Percentiles rank a stretch among this genome's conserved stretches.
phyloP scores from a whole-genome alignment of 202 grass and related monocot genomes.

The Digitaria exilis region DNA sequence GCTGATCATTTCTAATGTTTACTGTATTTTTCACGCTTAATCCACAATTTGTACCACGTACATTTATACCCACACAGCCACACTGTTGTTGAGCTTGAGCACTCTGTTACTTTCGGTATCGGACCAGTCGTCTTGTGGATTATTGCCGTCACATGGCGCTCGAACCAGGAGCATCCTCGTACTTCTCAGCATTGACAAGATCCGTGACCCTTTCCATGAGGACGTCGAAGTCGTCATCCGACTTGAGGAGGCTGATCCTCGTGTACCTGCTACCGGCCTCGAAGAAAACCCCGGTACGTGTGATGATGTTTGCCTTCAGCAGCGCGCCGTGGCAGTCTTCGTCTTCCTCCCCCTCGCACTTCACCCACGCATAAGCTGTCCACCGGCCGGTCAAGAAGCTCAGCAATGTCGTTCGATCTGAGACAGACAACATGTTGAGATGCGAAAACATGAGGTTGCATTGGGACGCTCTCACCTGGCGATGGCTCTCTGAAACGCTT shows the following conservation, averaged over 20 bases:
- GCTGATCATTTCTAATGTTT: neutral
- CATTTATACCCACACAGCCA: no score
- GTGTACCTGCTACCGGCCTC: constrained; percentile 47
- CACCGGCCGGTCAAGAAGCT: neutral
- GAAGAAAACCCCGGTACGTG: neutral
- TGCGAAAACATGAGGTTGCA: no score
- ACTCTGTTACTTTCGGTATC: no score
- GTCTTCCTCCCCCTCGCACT: constrained; percentile 75
- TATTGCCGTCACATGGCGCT: constrained; percentile 33
- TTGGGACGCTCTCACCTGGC: constrained; percentile 43
- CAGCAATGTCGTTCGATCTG: neutral
- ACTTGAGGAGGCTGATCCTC: constrained; percentile 65
- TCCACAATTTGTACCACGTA: no score
- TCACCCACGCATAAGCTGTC: constrained; percentile 80
- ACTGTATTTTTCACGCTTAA: no score
- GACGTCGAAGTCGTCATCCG: constrained; percentile 70
- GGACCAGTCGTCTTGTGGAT: neutral
- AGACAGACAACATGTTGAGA: no score
- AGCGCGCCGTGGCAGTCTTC: constrained; percentile 50
- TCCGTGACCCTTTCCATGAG: constrained; percentile 57
- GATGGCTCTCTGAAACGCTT: constrained; percentile 54
- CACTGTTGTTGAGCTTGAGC: no score
- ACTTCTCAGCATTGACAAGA: constrained; percentile 42
- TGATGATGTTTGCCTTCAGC: constrained; percentile 54
- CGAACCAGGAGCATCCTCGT: neutral